Conservation (phyloP, 2,329 filamentous ascomycete species). For the Aspergillus pseudotamarii region DNA sequence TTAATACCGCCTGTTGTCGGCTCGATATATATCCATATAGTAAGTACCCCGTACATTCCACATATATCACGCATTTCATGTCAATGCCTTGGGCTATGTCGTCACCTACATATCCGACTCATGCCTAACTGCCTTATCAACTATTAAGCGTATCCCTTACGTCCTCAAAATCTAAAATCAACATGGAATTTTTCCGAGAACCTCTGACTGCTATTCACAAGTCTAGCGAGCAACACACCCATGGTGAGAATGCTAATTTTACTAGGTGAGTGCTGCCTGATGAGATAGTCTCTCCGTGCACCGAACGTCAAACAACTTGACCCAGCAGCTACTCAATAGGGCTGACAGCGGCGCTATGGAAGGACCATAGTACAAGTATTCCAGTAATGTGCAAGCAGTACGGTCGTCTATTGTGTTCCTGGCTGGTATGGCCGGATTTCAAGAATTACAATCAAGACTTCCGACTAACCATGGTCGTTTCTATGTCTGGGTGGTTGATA, state of each 20-base stretch:
- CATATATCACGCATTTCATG: no score
- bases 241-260: no score
- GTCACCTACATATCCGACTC: background rate
- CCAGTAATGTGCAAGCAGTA: background rate
- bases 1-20: background rate
- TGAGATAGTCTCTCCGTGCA: no score
- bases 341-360: background rate
- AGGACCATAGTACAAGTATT: background rate
- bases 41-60: background rate
- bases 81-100: no score
- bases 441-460: no score
- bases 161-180: background rate
- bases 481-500: background rate
- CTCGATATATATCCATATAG: background rate
- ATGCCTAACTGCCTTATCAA: background rate
- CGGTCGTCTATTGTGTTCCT: background rate
- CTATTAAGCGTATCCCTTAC: background rate
- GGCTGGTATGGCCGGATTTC: background rate
- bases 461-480: no score
- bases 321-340: no score
- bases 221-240: background rate
- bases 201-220: background rate
- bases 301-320: no score
- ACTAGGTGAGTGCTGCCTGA: no score
- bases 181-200: background rate